Base-by-base conservation (phyloP, 1,284 basidiomycete genomes). In the Boletus sp. region DNA sequence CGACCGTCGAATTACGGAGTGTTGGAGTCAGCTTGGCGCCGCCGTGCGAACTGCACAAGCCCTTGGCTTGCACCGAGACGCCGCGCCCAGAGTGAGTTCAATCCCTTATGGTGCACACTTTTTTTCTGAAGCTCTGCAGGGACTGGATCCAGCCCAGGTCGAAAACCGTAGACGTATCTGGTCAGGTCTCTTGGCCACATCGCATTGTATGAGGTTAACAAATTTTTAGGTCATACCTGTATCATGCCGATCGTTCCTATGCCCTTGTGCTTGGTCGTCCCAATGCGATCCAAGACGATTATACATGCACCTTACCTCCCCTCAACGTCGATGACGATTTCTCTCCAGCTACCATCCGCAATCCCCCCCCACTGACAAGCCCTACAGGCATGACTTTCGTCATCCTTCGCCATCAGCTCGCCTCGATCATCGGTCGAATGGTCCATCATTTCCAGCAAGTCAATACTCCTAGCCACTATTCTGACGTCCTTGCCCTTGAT, bases 361-460 rank as follows among this genome's bases (percentile, higher is more conserved):
- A 74, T 44, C 72, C 74, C 0, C 69, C 73, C 8, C 77, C 83
- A n/a, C 66, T 90, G 20, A 77, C 80, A 4, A 74, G 74, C 32
- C 93, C 94, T 0, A 96, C 93, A 0, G 76, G 75, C 4, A 88
- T 90, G 72, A 91, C 91, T 1, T 96, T 91, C 65, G 82, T 93
- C 48, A 92, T 95, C 53, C 76, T 97, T 29, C 78, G 94, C 29
- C 88, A 94, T 60, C 78, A 81, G 39, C 76, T 97, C 16, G 87
- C 91, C 16, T 74, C 76, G 39, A 88, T 95, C 51, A 94, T 94
- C 53, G 94, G 94, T 22, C 82, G 84, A 36, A 93, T 97, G 60
- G 92, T 93, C 39, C 93, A 95, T 61, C 91, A 95, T 67, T 97
- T 94, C 69, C 94, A 97, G 67, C 89, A 92, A 69, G 84, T 95